Base-by-base conservation (phyloP, 2,329 filamentous ascomycete species). In the Pseudophaeomoniella oleicola region DNA sequence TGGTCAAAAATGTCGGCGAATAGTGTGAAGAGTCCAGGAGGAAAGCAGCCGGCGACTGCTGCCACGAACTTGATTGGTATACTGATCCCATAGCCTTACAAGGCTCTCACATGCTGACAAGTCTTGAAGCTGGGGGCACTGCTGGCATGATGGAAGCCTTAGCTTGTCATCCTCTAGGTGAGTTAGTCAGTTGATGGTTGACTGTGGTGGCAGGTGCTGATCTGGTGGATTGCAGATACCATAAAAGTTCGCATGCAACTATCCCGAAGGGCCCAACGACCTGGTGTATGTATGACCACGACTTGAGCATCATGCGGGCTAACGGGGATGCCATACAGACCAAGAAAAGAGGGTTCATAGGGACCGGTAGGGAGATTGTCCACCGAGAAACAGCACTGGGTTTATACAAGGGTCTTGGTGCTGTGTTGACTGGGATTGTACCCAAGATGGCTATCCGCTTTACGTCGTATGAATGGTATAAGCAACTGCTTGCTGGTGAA, bases 181-280 rank as follows among this genome's bases (percentile, higher is more conserved):
- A 50, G 69, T 49, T 18, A 14, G 19, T 36, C 30, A 36, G 18
- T 4, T 6, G 31, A 37, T 29, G n/a, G 10, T 30, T 27, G 11
- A 46, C 44, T 44, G 37, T 39, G 22, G 6, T n/a, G 22, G n/a
- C 22, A n/a, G 22, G 22, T 9, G 41, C 40, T 56, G 41, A 48
- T 47, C 41, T n/a, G 36, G 47, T 27, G n/a, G 6, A 9, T 41
- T 45, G 19, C 41, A 82, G 85, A 94, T 61, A 94, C 87, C 41
- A 93, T 96, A 68, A 94, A 98, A 72, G 90, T 98, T 43, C 86
- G 90, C 50, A 98, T 98, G 92, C 90, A 98, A 66, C 79, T 98
- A 42, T 96, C 90, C 38, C 74, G 81, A 47, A 77, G 90, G 57
- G 85, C 82, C 35, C 74, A 81, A 47, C 72, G 76, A 41, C 86